A percentile compares a stretch with the other conserved stretches of the same genome.
phyloP scores from a whole-genome alignment of 2,329 filamentous ascomycete genomes.

The Tolypocladium ovalisporum region DNA sequence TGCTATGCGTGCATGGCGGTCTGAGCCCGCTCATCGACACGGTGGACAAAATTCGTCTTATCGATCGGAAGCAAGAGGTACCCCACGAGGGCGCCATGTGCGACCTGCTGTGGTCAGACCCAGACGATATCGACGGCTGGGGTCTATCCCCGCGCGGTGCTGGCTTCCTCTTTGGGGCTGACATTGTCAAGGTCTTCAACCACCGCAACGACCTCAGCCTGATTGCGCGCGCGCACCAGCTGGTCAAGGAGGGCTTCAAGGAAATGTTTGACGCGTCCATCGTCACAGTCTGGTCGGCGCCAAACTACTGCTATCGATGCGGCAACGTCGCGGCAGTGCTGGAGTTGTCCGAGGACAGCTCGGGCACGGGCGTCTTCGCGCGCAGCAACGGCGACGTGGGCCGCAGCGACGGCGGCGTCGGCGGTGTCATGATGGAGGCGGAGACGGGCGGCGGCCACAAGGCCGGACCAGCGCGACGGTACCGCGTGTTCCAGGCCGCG shows the following conservation, averaged over 20 bases:
- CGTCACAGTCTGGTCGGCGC: slow-evolving; percentile 97
- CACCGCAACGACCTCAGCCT: slow-evolving; percentile 85
- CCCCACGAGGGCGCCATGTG: slow-evolving; percentile 99
- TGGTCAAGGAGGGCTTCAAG: slow-evolving; percentile 99
- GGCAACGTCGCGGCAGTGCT: slow-evolving; percentile 93
- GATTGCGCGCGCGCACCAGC: slow-evolving; percentile 88
- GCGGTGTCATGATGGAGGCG: slow-evolving; percentile 37
- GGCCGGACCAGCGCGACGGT: slow-evolving; percentile 73
- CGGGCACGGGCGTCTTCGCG: slow-evolving; percentile 59
- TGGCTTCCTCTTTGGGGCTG: slow-evolving; percentile 88
- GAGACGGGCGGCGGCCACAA: slow-evolving; percentile 29
- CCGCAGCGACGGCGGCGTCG: slow-evolving; percentile 38
- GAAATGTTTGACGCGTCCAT: slow-evolving; percentile 97
- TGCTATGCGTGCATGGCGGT: slow-evolving; percentile 92
- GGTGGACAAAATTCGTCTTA: slow-evolving; percentile 87
- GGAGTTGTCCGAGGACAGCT: slow-evolving; percentile 79
- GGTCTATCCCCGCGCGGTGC: slow-evolving; percentile 87
- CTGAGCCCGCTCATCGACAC: slow-evolving; percentile 84
- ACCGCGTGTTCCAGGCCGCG: slow-evolving; percentile 91
- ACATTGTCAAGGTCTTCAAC: slow-evolving; percentile 95
- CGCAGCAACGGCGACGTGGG: slow-evolving; percentile 61
- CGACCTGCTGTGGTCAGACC: slow-evolving; percentile 94
- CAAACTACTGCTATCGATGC: slow-evolving; percentile 94
- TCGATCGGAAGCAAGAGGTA: slow-evolving; percentile 96
- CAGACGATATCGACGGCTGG: slow-evolving; percentile 97